Evolutionary conservation across 2,329 filamentous ascomycete genomes (phyloP).

Genomic region (Hypoxylon rubiginosum): DNA sequence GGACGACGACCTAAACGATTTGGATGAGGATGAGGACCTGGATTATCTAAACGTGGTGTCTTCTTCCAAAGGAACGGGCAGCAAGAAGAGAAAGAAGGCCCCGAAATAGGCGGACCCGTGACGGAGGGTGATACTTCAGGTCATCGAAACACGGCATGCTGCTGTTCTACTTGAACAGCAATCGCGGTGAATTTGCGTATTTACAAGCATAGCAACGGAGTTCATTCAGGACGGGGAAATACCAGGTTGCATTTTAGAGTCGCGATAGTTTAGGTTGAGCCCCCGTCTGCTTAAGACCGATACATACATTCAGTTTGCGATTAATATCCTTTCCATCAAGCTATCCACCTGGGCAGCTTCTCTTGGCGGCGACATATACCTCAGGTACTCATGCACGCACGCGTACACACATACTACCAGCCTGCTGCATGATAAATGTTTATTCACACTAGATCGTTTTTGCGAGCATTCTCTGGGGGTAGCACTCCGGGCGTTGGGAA

Average conservation of each 20-base stretch:
- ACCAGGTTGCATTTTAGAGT: constrained; percentile 45
- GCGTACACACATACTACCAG: not conserved
- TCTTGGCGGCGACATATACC: not conserved
- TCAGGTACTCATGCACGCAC: no score
- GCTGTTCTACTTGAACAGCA: constrained; percentile 6
- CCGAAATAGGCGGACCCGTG: constrained; percentile 27
- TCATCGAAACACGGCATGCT: not conserved
- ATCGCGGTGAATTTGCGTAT: constrained; percentile 37
- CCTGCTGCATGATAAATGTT: not conserved
- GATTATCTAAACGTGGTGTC: constrained; percentile 39
- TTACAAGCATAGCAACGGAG: constrained; percentile 49
- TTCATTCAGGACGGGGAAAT: constrained; percentile 43
- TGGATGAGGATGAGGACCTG: constrained; percentile 55
- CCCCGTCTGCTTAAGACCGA: constrained; percentile 5
- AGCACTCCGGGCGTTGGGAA: not conserved
- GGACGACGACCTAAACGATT: constrained; percentile 54
- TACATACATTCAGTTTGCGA: constrained; percentile 7
- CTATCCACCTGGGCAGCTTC: not conserved
- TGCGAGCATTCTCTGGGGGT: not conserved
- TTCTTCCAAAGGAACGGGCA: constrained; percentile 43
- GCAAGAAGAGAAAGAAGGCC: constrained; percentile 47
- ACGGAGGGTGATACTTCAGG: not conserved
- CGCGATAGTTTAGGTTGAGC: constrained; percentile 18
- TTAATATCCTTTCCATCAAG: constrained; percentile 4
- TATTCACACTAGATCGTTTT: not conserved